Base-by-base conservation (phyloP, 768 basidiomycete genomes). In the Pulveroboletus sp. region DNA sequence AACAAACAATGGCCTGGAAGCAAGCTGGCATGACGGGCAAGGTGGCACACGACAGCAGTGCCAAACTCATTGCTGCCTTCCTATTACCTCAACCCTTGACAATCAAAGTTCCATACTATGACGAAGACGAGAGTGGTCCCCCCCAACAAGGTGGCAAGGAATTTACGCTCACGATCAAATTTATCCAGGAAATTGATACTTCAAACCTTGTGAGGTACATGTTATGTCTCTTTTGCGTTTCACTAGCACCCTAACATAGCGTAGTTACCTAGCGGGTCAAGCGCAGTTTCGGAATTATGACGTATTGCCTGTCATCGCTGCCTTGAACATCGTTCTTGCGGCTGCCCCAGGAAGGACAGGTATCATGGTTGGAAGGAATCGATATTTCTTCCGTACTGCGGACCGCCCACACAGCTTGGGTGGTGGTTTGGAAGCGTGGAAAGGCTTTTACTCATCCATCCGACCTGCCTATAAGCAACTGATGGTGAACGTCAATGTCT, bases 401-500 rank as follows among this genome's bases (percentile, higher is more conserved):
- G 68, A 64, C 9, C 45, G 62, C 24, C 65, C 69, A 30, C 34
- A 43, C 11, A n/a, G 49, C 4, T 63, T 81, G 26, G 74, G 76
- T 12, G 76, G 74, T 22, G 85, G 83, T 17, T 80, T 74, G 49
- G 76, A 74, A 59, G 82, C 64, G 53, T 88, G 66, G 82, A 86
- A 68, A 71, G 81, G 64, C 44, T 82, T 64, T 58, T 69, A 72
- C 51, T 67, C 68, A 4, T 75, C 71, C 24, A 63, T 74, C 36
- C 69, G 71, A 19, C 73, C 70, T 12, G 63, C 66, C 37, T 64
- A 67, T 57, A 75, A 67, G 67, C 75, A 63, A 50, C 61, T 76
- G 67, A 85, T 65, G 78, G 79, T 72, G 50, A 78, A 71, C 68
- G 85, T 68, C 61, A 82, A 67, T 48, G 74, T 70, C 67, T 86